Percentiles rank a stretch among this genome's conserved stretches.
Evolutionary conservation across 148 eudicot species (phyloP).

Genomic region (Vaccinium myrtillus): DNA sequence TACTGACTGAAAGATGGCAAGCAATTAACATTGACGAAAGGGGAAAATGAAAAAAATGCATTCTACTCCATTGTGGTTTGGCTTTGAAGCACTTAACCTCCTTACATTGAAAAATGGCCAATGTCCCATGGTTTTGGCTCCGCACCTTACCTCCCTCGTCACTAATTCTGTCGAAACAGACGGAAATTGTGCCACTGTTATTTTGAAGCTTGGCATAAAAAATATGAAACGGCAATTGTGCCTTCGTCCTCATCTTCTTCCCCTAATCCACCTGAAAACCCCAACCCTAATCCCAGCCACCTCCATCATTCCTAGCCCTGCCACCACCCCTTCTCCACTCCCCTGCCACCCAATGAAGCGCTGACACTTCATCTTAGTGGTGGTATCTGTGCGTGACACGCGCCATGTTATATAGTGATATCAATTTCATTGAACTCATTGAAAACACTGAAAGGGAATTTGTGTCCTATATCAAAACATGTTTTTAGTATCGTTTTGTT

Average conservation of each 20-base stretch:
- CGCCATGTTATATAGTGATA: not conserved
- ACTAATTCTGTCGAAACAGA: not conserved
- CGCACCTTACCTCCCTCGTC: not conserved
- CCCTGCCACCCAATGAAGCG: not conserved
- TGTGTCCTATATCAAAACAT: not conserved
- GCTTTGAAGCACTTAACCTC: not conserved
- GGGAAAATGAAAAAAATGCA: not conserved
- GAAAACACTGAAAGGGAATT: not conserved
- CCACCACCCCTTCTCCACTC: not conserved
- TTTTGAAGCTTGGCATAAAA: not conserved
- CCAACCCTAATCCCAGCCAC: not conserved
- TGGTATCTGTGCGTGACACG: not conserved
- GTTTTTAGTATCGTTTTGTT: not conserved
- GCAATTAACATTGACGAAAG: not conserved
- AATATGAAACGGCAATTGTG: not conserved
- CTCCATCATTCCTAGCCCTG: not conserved
- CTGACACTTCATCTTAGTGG: not conserved
- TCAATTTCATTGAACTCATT: not conserved
- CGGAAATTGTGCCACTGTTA: not conserved
- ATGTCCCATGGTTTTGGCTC: not conserved
- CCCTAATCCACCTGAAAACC: not conserved
- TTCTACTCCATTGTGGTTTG: not conserved
- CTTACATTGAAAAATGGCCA: not conserved
- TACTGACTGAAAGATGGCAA: not conserved
- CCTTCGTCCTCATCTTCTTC: not conserved